Base-by-base conservation (phyloP, 2,329 filamentous ascomycete genomes). In the Thielaviopsis ethacetica region DNA sequence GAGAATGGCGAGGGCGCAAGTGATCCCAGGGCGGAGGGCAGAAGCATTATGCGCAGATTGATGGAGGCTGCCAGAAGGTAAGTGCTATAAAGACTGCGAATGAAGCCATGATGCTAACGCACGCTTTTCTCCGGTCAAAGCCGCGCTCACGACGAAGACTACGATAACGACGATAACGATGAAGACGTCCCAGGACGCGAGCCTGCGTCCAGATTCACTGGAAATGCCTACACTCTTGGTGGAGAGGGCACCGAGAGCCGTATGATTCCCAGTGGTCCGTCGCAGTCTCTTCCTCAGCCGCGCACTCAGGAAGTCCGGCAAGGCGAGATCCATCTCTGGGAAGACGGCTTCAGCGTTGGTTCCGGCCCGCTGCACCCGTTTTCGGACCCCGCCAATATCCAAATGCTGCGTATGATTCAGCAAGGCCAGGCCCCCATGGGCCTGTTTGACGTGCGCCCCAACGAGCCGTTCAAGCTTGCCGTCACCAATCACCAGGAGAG, bases 281-380 rank as follows among this genome's bases (percentile, higher is more conserved):
- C 68, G 63, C 61, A 66, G 66, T 53, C 65, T 68, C 17, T 34
- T 12, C 7, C 66, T 65, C 73, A 77, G 38, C 77, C 79, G 5
- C 81, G 86, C 62, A 81, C 82, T 56, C 22, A 56, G 51, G 55
- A 61, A 24, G n/a, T 51, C 22, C 51, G 34, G 4, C 41, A 56
- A 13, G 83, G 87, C 56, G 79, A 82, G 12, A 76, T 94, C 57
- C 88, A 91, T 66, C 77, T 93, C 52, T 94, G 88, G 88, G 78
- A 79, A 50, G 84, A 94, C 67, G 88, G 88, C 15, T 91, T 93
- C 72, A 91, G 86, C 63, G 83, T 94, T 62, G 88, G 91, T 61
- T 86, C 93, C 66, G 88, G 88, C 27, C 80, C 83, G 53, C 79
- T 93, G 44, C 83, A 80, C 68, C 82, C 86, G 59, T 91, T 88